These are phyloP conservation scores for Canavalia ensiformis DNA, from an alignment of 306 rosid species.

Conservation along the genomic window DNA sequence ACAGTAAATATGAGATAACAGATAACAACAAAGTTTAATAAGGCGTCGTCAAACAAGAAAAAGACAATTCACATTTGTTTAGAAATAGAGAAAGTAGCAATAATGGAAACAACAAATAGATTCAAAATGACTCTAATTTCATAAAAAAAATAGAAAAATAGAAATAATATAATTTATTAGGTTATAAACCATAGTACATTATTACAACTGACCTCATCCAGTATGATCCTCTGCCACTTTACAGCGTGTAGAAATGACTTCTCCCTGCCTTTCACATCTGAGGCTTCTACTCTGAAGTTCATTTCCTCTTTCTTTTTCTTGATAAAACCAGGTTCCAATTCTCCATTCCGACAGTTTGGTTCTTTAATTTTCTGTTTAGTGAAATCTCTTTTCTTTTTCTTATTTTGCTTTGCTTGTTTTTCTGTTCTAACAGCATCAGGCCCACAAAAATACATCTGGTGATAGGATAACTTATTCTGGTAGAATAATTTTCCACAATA, in stretches of 20 bases:
- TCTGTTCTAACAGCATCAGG: constrained; percentile 72
- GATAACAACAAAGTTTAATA: constrained; percentile 1
- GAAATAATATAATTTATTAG: background rate
- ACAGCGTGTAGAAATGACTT: constrained; percentile 75
- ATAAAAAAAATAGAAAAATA: background rate
- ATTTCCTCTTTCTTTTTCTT: background rate
- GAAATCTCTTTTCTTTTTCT: constrained; percentile 56
- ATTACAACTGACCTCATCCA: constrained; percentile 82
- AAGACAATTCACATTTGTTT: background rate
- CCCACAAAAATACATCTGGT: constrained; percentile 78
- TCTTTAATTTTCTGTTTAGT: constrained; percentile 46
- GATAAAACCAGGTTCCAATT: background rate
- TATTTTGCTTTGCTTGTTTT: constrained; percentile 85
- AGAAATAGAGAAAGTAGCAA: background rate
- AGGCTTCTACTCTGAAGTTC: background rate
- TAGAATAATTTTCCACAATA: constrained; percentile 64
- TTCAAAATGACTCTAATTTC: constrained; percentile 2
- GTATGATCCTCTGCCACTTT: constrained; percentile 85
- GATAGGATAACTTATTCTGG: constrained; percentile 52
- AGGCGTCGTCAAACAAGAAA: constrained; percentile 18
- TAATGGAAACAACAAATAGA: constrained; percentile 3
- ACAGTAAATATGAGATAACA: constrained; percentile 23
- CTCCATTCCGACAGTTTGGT: background rate
- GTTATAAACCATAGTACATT: constrained; percentile 3
- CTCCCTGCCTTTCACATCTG: constrained; percentile 39